Percentiles rank a stretch among this genome's conserved stretches.
Evolutionary conservation across 2,329 filamentous ascomycete genomes (phyloP).

Genomic region (Pseudogymnoascus sp.): DNA sequence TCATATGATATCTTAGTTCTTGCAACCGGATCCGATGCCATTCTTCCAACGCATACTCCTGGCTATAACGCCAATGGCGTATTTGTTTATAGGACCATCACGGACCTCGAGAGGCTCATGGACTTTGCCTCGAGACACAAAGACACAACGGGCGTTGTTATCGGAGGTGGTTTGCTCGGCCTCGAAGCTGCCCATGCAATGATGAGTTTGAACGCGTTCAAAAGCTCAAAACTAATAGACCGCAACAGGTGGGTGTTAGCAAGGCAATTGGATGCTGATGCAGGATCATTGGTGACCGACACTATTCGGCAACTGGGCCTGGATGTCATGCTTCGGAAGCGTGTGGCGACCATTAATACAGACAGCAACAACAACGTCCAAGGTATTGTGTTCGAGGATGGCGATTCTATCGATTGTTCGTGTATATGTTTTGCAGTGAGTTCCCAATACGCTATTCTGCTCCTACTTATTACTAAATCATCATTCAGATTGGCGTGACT

Average conservation of each 20-base stretch:
- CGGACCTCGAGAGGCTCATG: conserved; percentile 71
- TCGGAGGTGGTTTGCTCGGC: conserved; percentile 77
- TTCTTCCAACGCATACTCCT: conserved; percentile 60
- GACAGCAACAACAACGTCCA: conserved; percentile 59
- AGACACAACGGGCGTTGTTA: conserved; percentile 63
- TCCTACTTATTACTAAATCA: background rate
- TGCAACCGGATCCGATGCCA: conserved; percentile 77
- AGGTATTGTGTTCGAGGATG: conserved; percentile 74
- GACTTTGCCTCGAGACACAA: conserved; percentile 58
- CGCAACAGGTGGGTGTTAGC: conserved; percentile 76
- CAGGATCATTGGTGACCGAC: conserved; percentile 72
- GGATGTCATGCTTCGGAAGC: conserved; percentile 69
- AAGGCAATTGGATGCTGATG: conserved; percentile 73
- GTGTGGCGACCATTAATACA: conserved; percentile 64
- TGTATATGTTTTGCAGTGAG: conserved; percentile 69
- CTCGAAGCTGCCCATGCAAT: conserved; percentile 88
- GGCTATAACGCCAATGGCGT: conserved; percentile 74
- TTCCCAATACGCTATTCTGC: background rate
- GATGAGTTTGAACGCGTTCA: conserved; percentile 72
- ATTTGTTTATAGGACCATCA: conserved; percentile 83
- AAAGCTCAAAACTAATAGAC: conserved; percentile 70
- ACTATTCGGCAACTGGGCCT: conserved; percentile 72
- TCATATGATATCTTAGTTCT: conserved; percentile 75
- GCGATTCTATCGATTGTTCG: conserved; percentile 65
- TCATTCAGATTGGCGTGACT: conserved; percentile 61